phyloP scores from a whole-genome alignment of 2,329 filamentous ascomycete species.

The Lachnellula suecica region DNA sequence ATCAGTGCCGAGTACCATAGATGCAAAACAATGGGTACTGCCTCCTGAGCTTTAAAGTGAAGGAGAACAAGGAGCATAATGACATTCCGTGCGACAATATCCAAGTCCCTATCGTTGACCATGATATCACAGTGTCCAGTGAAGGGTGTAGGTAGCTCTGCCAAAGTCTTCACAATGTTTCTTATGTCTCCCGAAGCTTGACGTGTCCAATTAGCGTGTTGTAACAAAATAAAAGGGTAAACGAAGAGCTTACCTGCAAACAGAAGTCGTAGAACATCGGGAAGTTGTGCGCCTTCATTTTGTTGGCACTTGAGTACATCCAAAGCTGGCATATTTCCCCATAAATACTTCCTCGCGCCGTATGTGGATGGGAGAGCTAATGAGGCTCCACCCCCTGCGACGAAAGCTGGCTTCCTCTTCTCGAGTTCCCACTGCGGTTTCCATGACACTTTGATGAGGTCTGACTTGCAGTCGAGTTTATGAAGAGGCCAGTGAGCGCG shows the following conservation, averaged over 20 bases:
- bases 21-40: slow-evolving; percentile 26
- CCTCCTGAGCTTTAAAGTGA: not conserved
- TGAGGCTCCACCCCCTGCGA: not conserved
- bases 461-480: slow-evolving; percentile 15
- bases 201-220: not conserved
- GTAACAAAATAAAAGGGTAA: not conserved
- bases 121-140: slow-evolving; percentile 37
- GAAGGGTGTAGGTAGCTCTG: slow-evolving; percentile 19
- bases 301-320: slow-evolving; percentile 36
- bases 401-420: slow-evolving; percentile 9
- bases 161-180: slow-evolving; percentile 38
- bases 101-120: slow-evolving; percentile 17
- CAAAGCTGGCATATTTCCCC: slow-evolving; percentile 42
- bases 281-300: slow-evolving; percentile 29
- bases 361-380: too few relatives aligned
- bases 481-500: slow-evolving; percentile 8
- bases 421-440: slow-evolving; percentile 10
- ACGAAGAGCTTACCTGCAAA: slow-evolving; percentile 29
- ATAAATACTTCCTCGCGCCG: slow-evolving; percentile 34
- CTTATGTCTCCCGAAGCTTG: slow-evolving; percentile 43
- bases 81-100: slow-evolving; percentile 12
- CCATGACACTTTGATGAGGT: slow-evolving; percentile 11
- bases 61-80: slow-evolving; percentile 12
- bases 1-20: slow-evolving; percentile 44
- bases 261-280: slow-evolving; percentile 35